Conservation (phyloP, 129 eudicot species). For the Ambrosia trifida region DNA sequence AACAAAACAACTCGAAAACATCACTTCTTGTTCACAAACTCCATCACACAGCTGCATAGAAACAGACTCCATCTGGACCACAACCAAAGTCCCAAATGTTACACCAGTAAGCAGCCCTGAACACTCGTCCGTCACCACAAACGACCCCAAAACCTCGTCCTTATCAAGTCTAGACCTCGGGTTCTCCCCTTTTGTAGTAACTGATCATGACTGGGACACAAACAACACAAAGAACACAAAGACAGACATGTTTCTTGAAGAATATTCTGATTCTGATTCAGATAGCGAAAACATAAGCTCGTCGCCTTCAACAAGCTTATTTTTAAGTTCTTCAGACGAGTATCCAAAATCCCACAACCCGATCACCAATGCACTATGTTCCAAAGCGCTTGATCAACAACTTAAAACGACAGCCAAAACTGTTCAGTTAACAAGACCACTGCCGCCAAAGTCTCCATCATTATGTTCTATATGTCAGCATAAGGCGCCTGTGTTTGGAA, state of each 20-base stretch:
- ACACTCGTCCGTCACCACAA: slow-evolving; percentile 52
- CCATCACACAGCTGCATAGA: slow-evolving; percentile 27
- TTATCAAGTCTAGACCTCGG: slow-evolving; percentile 58
- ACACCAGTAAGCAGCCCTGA: slow-evolving; percentile 89
- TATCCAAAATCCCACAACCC: slow-evolving; percentile 26
- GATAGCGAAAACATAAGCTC: slow-evolving; percentile 52
- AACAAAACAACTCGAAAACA: slow-evolving; percentile 26
- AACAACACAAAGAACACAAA: slow-evolving; percentile 27
- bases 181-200: slow-evolving; percentile 46
- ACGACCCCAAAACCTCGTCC: slow-evolving; percentile 47
- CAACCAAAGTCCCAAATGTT: slow-evolving; percentile 74
- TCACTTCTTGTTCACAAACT: slow-evolving; percentile 20
- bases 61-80: slow-evolving; percentile 30
- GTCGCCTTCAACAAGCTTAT: slow-evolving; percentile 55
- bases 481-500: slow-evolving; percentile 69
- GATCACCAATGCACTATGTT: slow-evolving; percentile 34
- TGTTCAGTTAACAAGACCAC: slow-evolving; percentile 40
- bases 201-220: slow-evolving; percentile 51
- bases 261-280: slow-evolving; percentile 61
- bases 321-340: slow-evolving; percentile 17
- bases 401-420: slow-evolving; percentile 35
- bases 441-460: slow-evolving; percentile 68
- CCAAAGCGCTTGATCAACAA: slow-evolving; percentile 39
- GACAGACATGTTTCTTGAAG: slow-evolving; percentile 37
- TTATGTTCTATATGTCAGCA: slow-evolving; percentile 73